phyloP scores from a whole-genome alignment of 805 yeast species.

The Sugiyamaella lignohabitans region DNA sequence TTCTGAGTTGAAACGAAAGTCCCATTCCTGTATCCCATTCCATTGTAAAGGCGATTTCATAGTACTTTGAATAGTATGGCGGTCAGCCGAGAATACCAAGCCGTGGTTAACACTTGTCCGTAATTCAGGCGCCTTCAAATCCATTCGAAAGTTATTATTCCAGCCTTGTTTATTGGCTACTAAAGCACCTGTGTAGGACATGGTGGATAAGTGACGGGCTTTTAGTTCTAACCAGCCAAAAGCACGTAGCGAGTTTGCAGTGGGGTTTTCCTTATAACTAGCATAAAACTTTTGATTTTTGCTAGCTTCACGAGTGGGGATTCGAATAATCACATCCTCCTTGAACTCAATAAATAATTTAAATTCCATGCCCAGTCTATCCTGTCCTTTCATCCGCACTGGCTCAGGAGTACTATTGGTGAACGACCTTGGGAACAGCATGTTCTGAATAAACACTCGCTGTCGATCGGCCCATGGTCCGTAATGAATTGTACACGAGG shows the following conservation, averaged over 20 bases:
- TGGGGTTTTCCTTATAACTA: slow-evolving; percentile 27
- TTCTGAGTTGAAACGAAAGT: slow-evolving; percentile 45
- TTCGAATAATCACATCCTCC: slow-evolving; percentile 62
- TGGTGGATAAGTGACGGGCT: slow-evolving; percentile 45
- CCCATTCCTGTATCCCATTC: slow-evolving; percentile 76
- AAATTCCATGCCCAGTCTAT: slow-evolving; percentile 53
- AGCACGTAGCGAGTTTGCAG: slow-evolving; percentile 44
- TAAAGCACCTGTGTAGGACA: slow-evolving; percentile 43
- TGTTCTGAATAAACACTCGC: slow-evolving; percentile 52
- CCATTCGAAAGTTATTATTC: slow-evolving; percentile 42
- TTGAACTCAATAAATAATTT: slow-evolving; percentile 47
- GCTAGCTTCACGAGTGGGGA: slow-evolving; percentile 81
- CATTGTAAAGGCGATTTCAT: slow-evolving; percentile 71
- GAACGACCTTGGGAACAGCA: slow-evolving; percentile 63
- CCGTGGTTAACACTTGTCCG: slow-evolving; percentile 88
- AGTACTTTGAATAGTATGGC: slow-evolving; percentile 48
- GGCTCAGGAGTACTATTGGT: slow-evolving; percentile 46
- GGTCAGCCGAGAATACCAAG: slow-evolving; percentile 55
- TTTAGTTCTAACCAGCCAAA: slow-evolving; percentile 91
- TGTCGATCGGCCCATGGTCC: slow-evolving; percentile 98
- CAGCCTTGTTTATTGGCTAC: slow-evolving; percentile 53
- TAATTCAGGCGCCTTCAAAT: slow-evolving; percentile 52
- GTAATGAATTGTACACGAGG: slow-evolving; percentile 62
- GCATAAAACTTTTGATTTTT: slow-evolving; percentile 50
- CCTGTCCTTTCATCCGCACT: slow-evolving; percentile 42